Conservation (phyloP, 805 yeast genomes). For the Wickerhamiella spandovensis region DNA sequence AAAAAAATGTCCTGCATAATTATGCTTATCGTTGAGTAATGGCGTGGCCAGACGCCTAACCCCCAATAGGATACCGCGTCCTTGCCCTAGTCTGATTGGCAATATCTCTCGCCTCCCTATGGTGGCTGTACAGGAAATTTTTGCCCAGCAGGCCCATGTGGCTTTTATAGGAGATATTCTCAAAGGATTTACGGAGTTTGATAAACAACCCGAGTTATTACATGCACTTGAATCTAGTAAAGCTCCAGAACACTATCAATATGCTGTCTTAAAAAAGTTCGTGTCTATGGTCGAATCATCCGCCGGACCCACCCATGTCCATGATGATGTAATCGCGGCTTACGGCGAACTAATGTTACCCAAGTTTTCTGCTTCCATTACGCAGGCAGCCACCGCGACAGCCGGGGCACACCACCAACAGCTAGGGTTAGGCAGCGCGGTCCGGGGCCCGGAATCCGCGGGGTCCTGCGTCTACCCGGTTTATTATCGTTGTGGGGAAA, state of each 20-base stretch:
- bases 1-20: not conserved
- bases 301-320: not conserved
- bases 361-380: not conserved
- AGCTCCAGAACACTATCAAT: not conserved
- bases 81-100: not conserved
- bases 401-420: not conserved
- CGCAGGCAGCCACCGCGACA: not conserved
- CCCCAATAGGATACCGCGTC: not conserved
- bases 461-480: not conserved
- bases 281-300: not conserved
- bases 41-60: not conserved
- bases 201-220: not conserved
- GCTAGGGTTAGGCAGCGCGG: not conserved
- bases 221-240: not conserved
- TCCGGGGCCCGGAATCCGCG: not conserved
- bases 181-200: not conserved
- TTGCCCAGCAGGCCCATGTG: conserved; percentile 4
- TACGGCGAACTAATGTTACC: not conserved
- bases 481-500: conserved; percentile 2
- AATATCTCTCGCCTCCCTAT: not conserved
- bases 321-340: conserved; percentile 1
- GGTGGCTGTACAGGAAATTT: not conserved
- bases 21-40: not conserved
- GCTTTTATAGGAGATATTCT: not conserved
- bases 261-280: not conserved